Base-by-base conservation (phyloP, 2,329 filamentous ascomycete genomes). In the Xylaria sp. region DNA sequence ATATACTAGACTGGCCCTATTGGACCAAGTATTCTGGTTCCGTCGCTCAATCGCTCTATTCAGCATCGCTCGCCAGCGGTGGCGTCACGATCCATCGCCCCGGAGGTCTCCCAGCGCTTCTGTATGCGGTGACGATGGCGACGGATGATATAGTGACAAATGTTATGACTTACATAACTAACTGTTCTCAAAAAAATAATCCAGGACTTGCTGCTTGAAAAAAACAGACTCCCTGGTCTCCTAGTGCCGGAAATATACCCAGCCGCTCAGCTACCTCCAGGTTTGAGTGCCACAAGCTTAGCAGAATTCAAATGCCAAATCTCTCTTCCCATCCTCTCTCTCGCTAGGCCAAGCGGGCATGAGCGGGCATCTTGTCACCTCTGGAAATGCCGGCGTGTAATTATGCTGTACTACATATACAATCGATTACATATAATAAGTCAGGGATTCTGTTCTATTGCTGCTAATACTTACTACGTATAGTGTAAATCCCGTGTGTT, bases 361-460 rank as follows among this genome's bases (percentile, higher is more conserved):
- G 37, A 29, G 53, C 35, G 9, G n/a, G 21, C 9, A 10, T 21
- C 51, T 23, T 32, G n/a, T 29, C 5, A 61, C 25, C 2, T 32
- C 13, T 4, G 18, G 23, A 3, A 42, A 35, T 18, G 2, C 37
- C 18, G 21, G 63, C 44, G 63, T 60, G 63, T 55, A 59, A 23
- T 57, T 62, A 66, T 65, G 62, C 53, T 35, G 23, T 61, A 58
- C 35, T 18, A 50, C 42, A 13, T 12, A 27, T 21, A 42, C 9
- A 47, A n/a, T 40, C 32, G 35, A 57, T 40, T 54, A 40, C 42
- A 44, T 50, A 65, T 62, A 54, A 65, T 65, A 65, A 61, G 27
- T 47, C 66, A 57, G 55, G 66, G 66, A 47, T 65, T 29, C 21
- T n/a, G 42, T 65, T 58, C 23, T 62, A 65, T 65, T 65, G 35